Evolutionary conservation across 2,329 filamentous ascomycete species (phyloP), one percentile per base, ranked within the genome.

Genomic region (Diaporthe citriasiana): DNA sequence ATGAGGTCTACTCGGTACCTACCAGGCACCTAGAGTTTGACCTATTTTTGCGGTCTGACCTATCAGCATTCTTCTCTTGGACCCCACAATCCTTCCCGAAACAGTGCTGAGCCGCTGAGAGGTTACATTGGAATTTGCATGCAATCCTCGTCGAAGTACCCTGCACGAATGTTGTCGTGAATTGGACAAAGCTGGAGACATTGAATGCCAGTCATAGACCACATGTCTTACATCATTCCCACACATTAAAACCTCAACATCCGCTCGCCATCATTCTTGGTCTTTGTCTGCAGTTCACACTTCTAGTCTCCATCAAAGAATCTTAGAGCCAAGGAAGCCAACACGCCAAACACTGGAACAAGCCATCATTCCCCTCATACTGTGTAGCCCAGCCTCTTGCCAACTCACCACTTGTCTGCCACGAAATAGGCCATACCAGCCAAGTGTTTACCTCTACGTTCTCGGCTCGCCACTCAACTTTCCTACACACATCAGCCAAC

Each of bases 21-120:
- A 19, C 27, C 63, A 51, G 63, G 63, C 63, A 51, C n/a, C 63
- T n/a, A 35, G 19, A 30, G 63, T 47, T 63, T 9, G 63, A 68
- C 33, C 47, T 68, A 68, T 68, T 68, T 68, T 68, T 68, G 63
- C 63, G 6, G 30, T 40, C 47, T 38, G 33, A 12, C 63, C 63
- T 68, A 68, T 68, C 47, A 53, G n/a, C 63, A 53, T 40, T 38
- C 22, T 40, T 17, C 33, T 27, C 63, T 68, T 53, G 63, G 63
- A 51, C 63, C 63, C 63, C 63, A 68, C 63, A 68, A 68, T 68
- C 63, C 63, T 53, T 40, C 63, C 63, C 47, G 47, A 33, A 53
- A 47, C 63, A 68, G 63, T 47, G 47, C 63, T 68, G 53, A 68
- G 63, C 63, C 63, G 63, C 50, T 47, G 9, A 53, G 33, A 51